Conservation (phyloP, 2,329 filamentous ascomycete genomes). For the Microsporum canis region DNA sequence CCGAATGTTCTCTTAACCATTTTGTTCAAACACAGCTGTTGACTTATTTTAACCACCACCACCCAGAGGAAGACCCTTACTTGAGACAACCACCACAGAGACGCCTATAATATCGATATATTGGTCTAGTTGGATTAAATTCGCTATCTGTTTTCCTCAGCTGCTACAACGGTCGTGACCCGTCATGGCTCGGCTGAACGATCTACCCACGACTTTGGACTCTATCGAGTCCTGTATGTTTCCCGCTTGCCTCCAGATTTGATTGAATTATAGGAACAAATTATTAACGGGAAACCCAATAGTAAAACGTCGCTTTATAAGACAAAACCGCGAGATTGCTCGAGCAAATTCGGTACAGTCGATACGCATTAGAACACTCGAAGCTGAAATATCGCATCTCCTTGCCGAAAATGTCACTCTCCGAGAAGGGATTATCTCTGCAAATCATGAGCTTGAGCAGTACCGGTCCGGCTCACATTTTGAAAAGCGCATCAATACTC, state of each 20-base stretch:
- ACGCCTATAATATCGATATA: background rate
- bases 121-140: background rate
- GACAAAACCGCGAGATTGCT: conserved; percentile 56
- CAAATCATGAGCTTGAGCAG: conserved; percentile 45
- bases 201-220: conserved; percentile 34
- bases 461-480: conserved; percentile 35
- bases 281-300: background rate
- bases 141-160: background rate
- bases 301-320: conserved; percentile 55
- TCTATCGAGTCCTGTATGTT: conserved; percentile 39
- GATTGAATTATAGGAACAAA: background rate
- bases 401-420: conserved; percentile 50
- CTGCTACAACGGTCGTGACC: background rate
- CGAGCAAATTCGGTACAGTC: conserved; percentile 54
- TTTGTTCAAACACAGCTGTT: background rate
- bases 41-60: background rate
- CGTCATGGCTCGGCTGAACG: conserved; percentile 41
- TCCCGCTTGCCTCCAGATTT: background rate
- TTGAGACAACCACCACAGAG: background rate
- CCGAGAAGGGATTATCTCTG: conserved; percentile 46
- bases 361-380: conserved; percentile 51
- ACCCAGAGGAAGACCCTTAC: background rate
- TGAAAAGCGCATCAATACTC: conserved; percentile 37
- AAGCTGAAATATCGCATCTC: conserved; percentile 50
- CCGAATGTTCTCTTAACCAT: background rate